Evolutionary conservation across 2,329 filamentous ascomycete species (phyloP).

Genomic region (Cordyceps pruinosa): DNA sequence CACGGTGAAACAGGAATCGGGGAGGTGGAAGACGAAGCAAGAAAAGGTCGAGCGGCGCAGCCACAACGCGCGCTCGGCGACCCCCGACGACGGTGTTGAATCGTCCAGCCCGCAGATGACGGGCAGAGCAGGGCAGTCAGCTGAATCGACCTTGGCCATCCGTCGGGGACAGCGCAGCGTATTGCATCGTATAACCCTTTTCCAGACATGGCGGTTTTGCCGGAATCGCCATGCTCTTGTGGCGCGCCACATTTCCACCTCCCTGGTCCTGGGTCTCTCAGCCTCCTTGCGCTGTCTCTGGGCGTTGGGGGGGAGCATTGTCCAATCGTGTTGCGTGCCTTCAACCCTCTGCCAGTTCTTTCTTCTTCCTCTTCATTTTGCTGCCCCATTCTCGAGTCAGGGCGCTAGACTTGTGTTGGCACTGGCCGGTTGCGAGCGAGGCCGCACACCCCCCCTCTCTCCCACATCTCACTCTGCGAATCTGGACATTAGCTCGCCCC

Average conservation of each 20-base stretch:
- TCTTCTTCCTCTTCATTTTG: background rate
- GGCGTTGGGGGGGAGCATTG: background rate
- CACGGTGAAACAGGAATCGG: background rate
- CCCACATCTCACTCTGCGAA: background rate
- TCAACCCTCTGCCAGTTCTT: background rate
- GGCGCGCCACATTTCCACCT: background rate
- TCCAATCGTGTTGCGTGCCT: background rate
- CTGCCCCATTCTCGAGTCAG: constrained; percentile 11
- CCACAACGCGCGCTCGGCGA: too few relatives aligned
- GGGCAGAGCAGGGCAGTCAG: background rate
- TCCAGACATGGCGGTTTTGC: background rate
- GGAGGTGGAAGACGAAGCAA: too few relatives aligned
- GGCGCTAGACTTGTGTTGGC: constrained; percentile 9
- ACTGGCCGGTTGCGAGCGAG: background rate
- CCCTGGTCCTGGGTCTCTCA: constrained; percentile 2
- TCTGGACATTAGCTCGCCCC: background rate
- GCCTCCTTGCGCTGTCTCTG: background rate
- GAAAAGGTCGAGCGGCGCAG: background rate
- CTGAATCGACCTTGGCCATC: background rate
- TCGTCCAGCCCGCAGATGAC: background rate
- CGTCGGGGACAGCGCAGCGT: background rate
- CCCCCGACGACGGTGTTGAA: background rate
- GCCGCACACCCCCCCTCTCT: background rate
- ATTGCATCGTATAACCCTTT: background rate
- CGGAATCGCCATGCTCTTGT: background rate